A percentile compares a stretch with the other conserved stretches of the same genome.
Conservation (phyloP, 1,284 basidiomycete genomes). For the Cutaneotrichosporon mucoides region DNA sequence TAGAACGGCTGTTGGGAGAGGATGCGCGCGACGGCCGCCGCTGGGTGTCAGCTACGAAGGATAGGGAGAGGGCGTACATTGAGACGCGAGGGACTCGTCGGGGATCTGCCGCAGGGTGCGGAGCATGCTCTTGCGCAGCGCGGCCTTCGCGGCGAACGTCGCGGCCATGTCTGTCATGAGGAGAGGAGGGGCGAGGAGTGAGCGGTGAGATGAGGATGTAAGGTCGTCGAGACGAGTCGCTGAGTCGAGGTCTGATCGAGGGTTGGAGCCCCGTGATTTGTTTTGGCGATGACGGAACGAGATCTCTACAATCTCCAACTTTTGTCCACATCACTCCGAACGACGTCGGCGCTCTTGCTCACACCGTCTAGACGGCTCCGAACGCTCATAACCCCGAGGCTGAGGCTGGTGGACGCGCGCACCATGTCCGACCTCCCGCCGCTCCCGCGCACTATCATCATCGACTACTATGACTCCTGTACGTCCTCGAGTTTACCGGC, state of each 20-base stretch:
- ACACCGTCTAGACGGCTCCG: no score
- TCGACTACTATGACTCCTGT: constrained; percentile 51
- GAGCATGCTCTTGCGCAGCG: constrained; percentile 38
- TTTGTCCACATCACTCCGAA: neutral
- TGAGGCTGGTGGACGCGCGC: neutral
- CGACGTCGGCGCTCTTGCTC: neutral
- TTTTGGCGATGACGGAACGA: no score
- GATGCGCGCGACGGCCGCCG: constrained; percentile 30
- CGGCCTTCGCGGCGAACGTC: constrained; percentile 34
- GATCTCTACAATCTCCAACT: neutral
- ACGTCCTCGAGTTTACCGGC: constrained; percentile 10
- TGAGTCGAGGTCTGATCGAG: no score
- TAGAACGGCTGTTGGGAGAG: constrained; percentile 32
- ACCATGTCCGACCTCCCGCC: constrained; percentile 16
- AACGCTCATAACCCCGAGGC: no score
- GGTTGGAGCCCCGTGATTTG: no score
- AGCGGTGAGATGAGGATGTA: neutral
- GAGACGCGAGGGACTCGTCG: constrained; percentile 32
- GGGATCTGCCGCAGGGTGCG: constrained; percentile 31
- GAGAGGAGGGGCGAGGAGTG: neutral
- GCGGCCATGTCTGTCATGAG: constrained; percentile 17
- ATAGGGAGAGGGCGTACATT: constrained; percentile 29
- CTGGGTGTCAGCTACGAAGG: constrained; percentile 18
- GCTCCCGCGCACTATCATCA: constrained; percentile 45
- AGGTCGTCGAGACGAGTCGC: neutral